Evolutionary conservation across 352 stramenopile genomes (phyloP).

Genomic region (Globisporangium recalcitrans): DNA sequence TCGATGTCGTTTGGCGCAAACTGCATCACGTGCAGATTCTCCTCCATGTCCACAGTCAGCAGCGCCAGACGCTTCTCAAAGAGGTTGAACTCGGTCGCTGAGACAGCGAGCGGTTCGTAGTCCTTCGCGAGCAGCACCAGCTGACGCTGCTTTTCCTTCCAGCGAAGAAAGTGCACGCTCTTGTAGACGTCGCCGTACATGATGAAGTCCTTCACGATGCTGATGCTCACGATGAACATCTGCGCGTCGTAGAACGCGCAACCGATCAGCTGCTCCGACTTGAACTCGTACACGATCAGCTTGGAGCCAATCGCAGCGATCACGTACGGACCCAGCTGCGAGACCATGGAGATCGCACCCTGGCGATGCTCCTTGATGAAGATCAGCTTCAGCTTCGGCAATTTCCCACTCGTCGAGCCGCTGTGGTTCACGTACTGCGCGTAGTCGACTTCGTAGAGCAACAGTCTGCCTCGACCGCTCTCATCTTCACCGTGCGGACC

Average conservation of each 20-base stretch:
- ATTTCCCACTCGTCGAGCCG: constrained; percentile 63
- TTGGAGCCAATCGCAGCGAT: constrained; percentile 83
- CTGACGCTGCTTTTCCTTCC: constrained; percentile 79
- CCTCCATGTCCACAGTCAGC: constrained; percentile 73
- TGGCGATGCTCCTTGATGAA: constrained; percentile 87
- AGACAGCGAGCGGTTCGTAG: constrained; percentile 76
- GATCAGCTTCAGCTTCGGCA: constrained; percentile 73
- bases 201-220: constrained; percentile 81
- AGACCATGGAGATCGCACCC: constrained; percentile 70
- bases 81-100: constrained; percentile 77
- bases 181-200: constrained; percentile 88
- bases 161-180: constrained; percentile 84
- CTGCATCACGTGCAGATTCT: constrained; percentile 86
- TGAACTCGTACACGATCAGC: constrained; percentile 88
- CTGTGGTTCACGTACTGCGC: constrained; percentile 82
- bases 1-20: constrained; percentile 83
- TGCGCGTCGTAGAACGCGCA: constrained; percentile 87
- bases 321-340: constrained; percentile 77
- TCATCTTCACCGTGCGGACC: constrained; percentile 83
- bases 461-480: constrained; percentile 69
- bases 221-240: constrained; percentile 83
- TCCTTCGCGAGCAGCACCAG: constrained; percentile 82
- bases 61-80: constrained; percentile 72
- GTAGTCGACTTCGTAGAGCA: constrained; percentile 87
- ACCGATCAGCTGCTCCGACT: constrained; percentile 80